Base-by-base conservation (phyloP, 768 basidiomycete genomes). In the Termitomyces sp. region DNA sequence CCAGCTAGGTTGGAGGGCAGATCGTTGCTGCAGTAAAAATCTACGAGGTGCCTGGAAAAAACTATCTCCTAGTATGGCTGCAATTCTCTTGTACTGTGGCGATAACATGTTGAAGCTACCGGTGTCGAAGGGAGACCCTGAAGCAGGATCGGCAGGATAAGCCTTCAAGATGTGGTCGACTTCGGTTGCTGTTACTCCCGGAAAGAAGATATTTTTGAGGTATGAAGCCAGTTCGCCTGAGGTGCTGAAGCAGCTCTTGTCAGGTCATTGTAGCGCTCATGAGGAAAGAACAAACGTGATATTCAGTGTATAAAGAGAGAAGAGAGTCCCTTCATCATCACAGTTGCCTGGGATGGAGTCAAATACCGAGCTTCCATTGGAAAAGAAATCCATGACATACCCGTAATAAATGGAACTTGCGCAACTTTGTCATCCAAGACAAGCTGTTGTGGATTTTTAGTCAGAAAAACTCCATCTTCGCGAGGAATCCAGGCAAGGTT, bases 321-420 rank as follows among this genome's bases (percentile, higher is more conserved):
- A 81, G 0, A 78, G 25, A 0, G 83, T 82, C 5, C 83, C 85
- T 62, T 86, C 85, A 50, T 86, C 85, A 46, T 85, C 81, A 56
- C 73, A 75, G 56, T 81, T 75, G 16, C 80, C 80, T 74, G n/a
- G n/a, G n/a, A n/a, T n/a, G n/a, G n/a, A n/a, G n/a, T n/a, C n/a
- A n/a, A n/a, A n/a, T n/a, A n/a, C n/a, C n/a, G n/a, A n/a, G n/a
- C n/a, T n/a, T n/a, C n/a, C n/a, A n/a, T n/a, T n/a, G n/a, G n/a
- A n/a, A n/a, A 22, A 12, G 33, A 50, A 12, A 13, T 15, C 29
- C 18, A n/a, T 11, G 7, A 51, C 44, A 18, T 39, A 71, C 80
- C 80, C 0, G 68, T 78, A 25, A 84, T 65, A 57, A 82, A 72
- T 0, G 80, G 81, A 1, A 84, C 68, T 45, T 75, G 71, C 2